phyloP scores from a whole-genome alignment of 306 rosid species.

The Erythrophleum fordii region DNA sequence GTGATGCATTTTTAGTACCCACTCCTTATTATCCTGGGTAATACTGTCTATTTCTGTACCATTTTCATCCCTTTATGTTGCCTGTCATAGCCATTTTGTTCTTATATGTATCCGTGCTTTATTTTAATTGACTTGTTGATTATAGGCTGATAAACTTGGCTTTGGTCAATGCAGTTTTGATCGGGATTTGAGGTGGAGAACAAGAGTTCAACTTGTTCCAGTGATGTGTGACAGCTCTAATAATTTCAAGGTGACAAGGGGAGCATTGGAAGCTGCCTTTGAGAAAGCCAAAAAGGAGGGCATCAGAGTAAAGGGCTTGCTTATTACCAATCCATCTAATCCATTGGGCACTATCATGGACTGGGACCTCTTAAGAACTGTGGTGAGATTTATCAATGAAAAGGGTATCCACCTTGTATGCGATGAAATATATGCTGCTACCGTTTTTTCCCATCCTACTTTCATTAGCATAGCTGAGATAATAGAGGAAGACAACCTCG shows the following conservation, averaged over 20 bases:
- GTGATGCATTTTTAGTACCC: slow-evolving; percentile 89
- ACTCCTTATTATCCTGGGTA: slow-evolving; percentile 91
- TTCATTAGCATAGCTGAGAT: slow-evolving; percentile 85
- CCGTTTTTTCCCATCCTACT: slow-evolving; percentile 63
- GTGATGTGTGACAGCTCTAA: slow-evolving; percentile 71
- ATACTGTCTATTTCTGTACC: neutral
- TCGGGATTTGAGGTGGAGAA: slow-evolving; percentile 91
- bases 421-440: slow-evolving; percentile 87
- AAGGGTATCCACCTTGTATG: slow-evolving; percentile 72
- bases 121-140: neutral
- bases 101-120: neutral
- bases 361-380: slow-evolving; percentile 54
- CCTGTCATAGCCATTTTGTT: no score
- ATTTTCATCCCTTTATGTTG: no score
- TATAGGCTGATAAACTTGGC: neutral
- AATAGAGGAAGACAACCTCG: slow-evolving; percentile 55
- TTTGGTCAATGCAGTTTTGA: slow-evolving; percentile 71
- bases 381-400: slow-evolving; percentile 67
- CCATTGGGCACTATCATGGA: slow-evolving; percentile 81
- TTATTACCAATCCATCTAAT: slow-evolving; percentile 93
- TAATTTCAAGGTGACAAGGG: slow-evolving; percentile 63
- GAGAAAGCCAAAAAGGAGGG: slow-evolving; percentile 59
- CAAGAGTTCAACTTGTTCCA: slow-evolving; percentile 78
- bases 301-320: slow-evolving; percentile 73
- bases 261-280: slow-evolving; percentile 74